Evolutionary conservation across 2,329 filamentous ascomycete genomes (phyloP).

Genomic region (Elsinoe ampelina): DNA sequence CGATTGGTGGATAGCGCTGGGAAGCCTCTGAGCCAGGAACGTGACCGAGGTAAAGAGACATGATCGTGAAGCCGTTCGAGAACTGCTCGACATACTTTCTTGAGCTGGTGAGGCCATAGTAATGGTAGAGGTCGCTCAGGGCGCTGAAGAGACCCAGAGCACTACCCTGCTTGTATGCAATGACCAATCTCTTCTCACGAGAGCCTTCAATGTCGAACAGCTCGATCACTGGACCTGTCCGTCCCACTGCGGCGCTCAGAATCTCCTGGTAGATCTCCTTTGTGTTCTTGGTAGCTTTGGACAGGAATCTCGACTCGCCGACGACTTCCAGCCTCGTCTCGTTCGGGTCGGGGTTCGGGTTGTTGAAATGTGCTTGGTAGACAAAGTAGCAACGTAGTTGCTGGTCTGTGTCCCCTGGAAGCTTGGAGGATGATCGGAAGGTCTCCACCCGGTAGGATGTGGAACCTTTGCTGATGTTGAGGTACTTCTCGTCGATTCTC

Average conservation of each 20-base stretch:
- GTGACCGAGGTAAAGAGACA: conserved; percentile 78
- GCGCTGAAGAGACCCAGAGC: conserved; percentile 91
- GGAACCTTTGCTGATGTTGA: conserved; percentile 63
- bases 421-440: conserved; percentile 78
- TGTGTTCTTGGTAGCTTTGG: conserved; percentile 92
- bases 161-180: conserved; percentile 89
- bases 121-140: conserved; percentile 92
- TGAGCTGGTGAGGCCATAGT: conserved; percentile 93
- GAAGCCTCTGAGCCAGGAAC: conserved; percentile 48
- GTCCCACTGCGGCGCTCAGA: conserved; percentile 70
- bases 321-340: conserved; percentile 89
- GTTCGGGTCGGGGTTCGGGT: conserved; percentile 59
- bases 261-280: conserved; percentile 93
- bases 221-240: conserved; percentile 92
- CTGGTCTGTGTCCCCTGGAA: conserved; percentile 66
- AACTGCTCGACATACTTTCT: conserved; percentile 76
- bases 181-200: conserved; percentile 84
- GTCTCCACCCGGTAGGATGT: conserved; percentile 90
- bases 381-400: conserved; percentile 97
- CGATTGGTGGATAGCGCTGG: conserved; percentile 63
- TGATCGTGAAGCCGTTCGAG: conserved; percentile 14
- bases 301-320: conserved; percentile 85
- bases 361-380: conserved; percentile 87
- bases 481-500: conserved; percentile 88
- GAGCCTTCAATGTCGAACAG: conserved; percentile 91